phyloP scores from a whole-genome alignment of 2,329 filamentous ascomycete species.

The Fusarium foetens region DNA sequence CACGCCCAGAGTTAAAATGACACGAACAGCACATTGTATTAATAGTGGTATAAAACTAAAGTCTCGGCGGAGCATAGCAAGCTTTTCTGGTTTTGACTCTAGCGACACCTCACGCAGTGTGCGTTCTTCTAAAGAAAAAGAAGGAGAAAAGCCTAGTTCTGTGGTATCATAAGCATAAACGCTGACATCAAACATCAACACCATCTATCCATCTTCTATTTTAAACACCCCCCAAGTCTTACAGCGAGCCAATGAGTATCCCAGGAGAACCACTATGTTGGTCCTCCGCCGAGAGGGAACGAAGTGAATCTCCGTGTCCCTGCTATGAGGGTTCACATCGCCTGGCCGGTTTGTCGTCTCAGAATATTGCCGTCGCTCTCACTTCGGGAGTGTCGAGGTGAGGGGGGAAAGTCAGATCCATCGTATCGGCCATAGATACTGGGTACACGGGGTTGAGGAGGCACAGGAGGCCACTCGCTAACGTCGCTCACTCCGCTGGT shows the following conservation, averaged over 20 bases:
- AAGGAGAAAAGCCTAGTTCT: conserved; percentile 35
- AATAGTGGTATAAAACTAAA: conserved; percentile 37
- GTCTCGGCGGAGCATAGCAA: conserved; percentile 38
- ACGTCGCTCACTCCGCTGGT: conserved; percentile 60
- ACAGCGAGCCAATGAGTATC: conserved; percentile 31
- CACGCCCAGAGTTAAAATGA: not conserved
- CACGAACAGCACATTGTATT: conserved; percentile 31
- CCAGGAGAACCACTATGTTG: conserved; percentile 20
- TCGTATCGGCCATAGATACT: conserved; percentile 30
- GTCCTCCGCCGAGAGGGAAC: conserved; percentile 29
- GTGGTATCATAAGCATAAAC: conserved; percentile 43
- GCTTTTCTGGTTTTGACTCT: conserved; percentile 36
- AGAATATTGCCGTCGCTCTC: conserved; percentile 27
- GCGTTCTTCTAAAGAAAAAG: conserved; percentile 26
- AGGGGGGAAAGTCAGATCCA: conserved; percentile 22
- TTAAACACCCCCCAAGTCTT: not conserved
- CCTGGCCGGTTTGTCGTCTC: conserved; percentile 24
- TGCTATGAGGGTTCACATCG: conserved; percentile 11
- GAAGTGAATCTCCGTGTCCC: conserved; percentile 25
- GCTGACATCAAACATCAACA: conserved; percentile 40
- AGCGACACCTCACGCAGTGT: conserved; percentile 26
- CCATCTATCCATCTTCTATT: conserved; percentile 29
- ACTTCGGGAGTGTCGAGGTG: conserved; percentile 30
- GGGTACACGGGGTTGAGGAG: conserved; percentile 8
- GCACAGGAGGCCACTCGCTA: conserved; percentile 42